Percentiles rank a stretch among this genome's conserved stretches.
phyloP scores from a whole-genome alignment of 345 rosid species.

The Hibiscus trionum region DNA sequence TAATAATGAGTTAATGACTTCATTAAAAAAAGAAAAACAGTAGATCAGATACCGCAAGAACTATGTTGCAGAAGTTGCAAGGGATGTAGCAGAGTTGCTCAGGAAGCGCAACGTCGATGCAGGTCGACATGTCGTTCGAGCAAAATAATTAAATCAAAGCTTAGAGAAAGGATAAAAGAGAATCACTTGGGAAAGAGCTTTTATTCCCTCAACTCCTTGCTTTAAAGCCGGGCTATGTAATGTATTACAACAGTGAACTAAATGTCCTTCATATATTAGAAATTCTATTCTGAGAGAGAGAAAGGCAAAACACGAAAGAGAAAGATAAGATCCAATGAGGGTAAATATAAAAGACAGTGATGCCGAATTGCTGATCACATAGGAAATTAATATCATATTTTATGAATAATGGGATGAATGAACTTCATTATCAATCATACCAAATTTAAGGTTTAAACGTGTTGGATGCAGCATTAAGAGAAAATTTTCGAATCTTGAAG shows the following conservation, averaged over 20 bases:
- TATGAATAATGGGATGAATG: too few relatives aligned
- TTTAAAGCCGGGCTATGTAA: slow-evolving; percentile 26
- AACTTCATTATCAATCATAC: too few relatives aligned
- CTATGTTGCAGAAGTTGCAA: slow-evolving; percentile 94
- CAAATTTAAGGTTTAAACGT: too few relatives aligned
- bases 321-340: not conserved
- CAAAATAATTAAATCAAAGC: too few relatives aligned
- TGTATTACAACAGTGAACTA: slow-evolving; percentile 26
- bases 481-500: too few relatives aligned
- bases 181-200: not conserved
- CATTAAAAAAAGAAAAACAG: too few relatives aligned
- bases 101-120: slow-evolving; percentile 27
- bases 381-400: too few relatives aligned
- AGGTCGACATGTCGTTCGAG: slow-evolving; percentile 32
- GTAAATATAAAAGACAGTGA: too few relatives aligned
- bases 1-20: too few relatives aligned
- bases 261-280: slow-evolving; percentile 8
- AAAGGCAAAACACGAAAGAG: not conserved
- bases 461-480: too few relatives aligned
- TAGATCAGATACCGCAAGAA: slow-evolving; percentile 71
- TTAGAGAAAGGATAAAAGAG: not conserved
- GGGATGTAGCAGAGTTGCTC: slow-evolving; percentile 99
- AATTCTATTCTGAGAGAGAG: not conserved
- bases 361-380: too few relatives aligned
- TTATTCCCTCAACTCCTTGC: not conserved